Evolutionary conservation across 495 filamentous ascomycete genomes (phyloP).

Genomic region (Podospora didyma): DNA sequence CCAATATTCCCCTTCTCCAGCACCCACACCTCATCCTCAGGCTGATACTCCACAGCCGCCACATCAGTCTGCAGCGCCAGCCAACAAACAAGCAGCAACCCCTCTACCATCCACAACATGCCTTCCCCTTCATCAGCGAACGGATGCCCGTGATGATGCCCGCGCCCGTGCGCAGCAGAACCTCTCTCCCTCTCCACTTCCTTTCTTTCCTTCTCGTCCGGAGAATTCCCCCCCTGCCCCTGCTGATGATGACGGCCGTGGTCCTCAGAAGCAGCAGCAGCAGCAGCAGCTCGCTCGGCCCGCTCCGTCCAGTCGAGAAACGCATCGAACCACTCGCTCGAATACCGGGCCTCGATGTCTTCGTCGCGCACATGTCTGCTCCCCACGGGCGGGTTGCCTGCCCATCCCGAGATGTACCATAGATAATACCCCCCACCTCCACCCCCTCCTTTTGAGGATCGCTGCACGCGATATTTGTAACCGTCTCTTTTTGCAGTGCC

Average conservation of each 20-base stretch:
- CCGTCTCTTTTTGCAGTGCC: not conserved
- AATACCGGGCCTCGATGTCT: constrained; percentile 6
- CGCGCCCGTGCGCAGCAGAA: not conserved
- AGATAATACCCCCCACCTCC: too few species aligned
- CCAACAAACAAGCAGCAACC: constrained; percentile 7
- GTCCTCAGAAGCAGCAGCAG: too few species aligned
- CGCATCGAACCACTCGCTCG: constrained; percentile 10
- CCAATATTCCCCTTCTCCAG: constrained; percentile 4
- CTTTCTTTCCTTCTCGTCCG: not conserved
- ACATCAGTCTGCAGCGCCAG: constrained; percentile 10
- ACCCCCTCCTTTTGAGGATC: too few species aligned
- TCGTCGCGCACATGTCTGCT: constrained; percentile 3
- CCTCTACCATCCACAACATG: constrained; percentile 14
- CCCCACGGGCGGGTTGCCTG: not conserved
- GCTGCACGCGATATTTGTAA: constrained; percentile 8
- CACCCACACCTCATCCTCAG: constrained; percentile 4
- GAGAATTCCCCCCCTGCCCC: too few species aligned
- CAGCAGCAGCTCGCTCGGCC: not conserved
- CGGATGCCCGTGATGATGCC: too few species aligned
- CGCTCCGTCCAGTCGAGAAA: constrained; percentile 16
- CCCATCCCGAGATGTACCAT: constrained; percentile 5
- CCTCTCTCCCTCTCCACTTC: not conserved
- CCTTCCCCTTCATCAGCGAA: constrained; percentile 12
- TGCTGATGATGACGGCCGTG: too few species aligned
- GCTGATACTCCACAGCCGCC: constrained; percentile 15